Evolutionary conservation across 495 filamentous ascomycete species (phyloP).

Genomic region (Daldinia vernicosa): DNA sequence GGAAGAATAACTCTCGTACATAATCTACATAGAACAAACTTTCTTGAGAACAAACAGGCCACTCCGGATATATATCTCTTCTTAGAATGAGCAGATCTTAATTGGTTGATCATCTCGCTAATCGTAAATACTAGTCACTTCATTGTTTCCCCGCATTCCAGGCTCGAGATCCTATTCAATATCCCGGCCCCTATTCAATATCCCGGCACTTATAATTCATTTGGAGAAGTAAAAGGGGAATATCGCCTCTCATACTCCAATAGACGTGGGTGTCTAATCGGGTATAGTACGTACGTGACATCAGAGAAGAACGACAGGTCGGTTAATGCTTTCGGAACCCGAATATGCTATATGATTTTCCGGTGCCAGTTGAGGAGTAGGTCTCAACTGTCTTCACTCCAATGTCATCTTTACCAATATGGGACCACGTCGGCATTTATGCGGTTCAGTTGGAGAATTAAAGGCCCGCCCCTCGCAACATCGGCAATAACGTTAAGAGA

Average conservation of each 20-base stretch:
- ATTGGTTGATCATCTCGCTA: not conserved
- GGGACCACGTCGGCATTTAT: not conserved
- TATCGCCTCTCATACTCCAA: not conserved
- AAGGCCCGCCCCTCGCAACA: not conserved
- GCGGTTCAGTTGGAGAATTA: slow-evolving; percentile 1
- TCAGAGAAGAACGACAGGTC: not conserved
- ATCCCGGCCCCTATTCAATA: not conserved
- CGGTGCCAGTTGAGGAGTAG: not conserved
- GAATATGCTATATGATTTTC: not conserved
- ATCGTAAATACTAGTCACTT: not conserved
- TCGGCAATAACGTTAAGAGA: not conserved
- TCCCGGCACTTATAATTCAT: not conserved
- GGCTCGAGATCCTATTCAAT: not conserved
- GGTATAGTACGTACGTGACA: slow-evolving; percentile 12
- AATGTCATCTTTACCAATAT: not conserved
- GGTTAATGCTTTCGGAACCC: slow-evolving; percentile 16
- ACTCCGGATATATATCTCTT: not conserved
- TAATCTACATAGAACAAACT: not conserved
- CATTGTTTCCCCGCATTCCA: not conserved
- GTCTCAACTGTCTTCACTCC: not conserved
- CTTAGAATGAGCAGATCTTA: not conserved
- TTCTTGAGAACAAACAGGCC: not conserved
- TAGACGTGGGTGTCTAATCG: slow-evolving; percentile 12
- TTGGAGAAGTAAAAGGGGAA: slow-evolving; percentile 10
- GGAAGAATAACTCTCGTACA: not conserved